Evolutionary conservation across 306 rosid genomes (phyloP).

Genomic region (Pachyrhizus erosus): DNA sequence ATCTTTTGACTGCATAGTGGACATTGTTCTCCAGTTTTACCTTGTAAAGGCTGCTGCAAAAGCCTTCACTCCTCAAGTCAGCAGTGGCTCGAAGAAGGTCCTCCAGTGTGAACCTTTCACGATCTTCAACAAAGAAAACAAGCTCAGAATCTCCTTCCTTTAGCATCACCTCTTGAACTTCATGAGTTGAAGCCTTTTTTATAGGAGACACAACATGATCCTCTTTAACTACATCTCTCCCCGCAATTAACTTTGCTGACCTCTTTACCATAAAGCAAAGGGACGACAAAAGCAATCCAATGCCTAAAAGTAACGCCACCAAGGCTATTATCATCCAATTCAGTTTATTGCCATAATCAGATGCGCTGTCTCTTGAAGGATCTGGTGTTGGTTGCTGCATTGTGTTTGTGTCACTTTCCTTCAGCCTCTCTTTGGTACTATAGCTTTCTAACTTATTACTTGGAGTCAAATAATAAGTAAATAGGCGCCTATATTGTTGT

Average conservation of each 20-base stretch:
- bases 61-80: constrained; percentile 61
- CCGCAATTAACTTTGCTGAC: constrained; percentile 21
- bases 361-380: background rate
- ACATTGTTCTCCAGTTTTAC: constrained; percentile 59
- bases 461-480: constrained; percentile 11
- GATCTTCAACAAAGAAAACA: constrained; percentile 73
- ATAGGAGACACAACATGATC: constrained; percentile 41
- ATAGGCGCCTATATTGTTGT: constrained; percentile 31
- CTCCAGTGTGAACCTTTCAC: constrained; percentile 67
- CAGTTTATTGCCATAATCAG: background rate
- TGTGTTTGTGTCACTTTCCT: constrained; percentile 4
- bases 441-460: constrained; percentile 15
- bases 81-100: constrained; percentile 71
- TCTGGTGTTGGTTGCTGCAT: background rate
- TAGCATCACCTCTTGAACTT: constrained; percentile 38
- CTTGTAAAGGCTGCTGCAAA: constrained; percentile 72
- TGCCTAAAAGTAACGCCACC: constrained; percentile 34
- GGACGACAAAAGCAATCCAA: constrained; percentile 41
- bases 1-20: constrained; percentile 71
- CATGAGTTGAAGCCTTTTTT: constrained; percentile 18
- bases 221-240: constrained; percentile 31
- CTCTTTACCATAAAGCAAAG: constrained; percentile 48
- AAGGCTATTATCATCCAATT: background rate
- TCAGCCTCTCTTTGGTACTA: background rate
- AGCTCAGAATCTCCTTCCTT: constrained; percentile 50